Evolutionary conservation across 495 filamentous ascomycete genomes (phyloP).

Genomic region (Penicillium fimorum): DNA sequence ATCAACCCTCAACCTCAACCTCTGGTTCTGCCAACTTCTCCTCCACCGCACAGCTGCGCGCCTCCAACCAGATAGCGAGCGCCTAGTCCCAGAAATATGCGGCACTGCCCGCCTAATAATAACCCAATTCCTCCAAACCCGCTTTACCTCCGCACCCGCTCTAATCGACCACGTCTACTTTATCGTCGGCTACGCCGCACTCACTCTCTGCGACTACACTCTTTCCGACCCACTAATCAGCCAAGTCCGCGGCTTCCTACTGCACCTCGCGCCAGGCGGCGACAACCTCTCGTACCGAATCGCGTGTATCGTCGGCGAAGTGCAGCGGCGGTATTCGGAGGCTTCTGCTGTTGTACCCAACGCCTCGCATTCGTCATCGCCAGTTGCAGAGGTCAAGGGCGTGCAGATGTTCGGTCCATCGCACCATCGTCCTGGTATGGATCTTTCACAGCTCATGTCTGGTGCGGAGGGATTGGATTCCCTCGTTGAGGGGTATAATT

Average conservation of each 20-base stretch:
- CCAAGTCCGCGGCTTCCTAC: conserved; percentile 38
- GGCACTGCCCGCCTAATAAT: conserved; percentile 38
- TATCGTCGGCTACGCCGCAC: conserved; percentile 40
- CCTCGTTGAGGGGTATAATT: conserved; percentile 26
- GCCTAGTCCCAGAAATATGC: conserved; percentile 31
- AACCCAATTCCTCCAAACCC: conserved; percentile 36
- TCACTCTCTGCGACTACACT: conserved; percentile 43
- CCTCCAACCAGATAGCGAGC: conserved; percentile 30
- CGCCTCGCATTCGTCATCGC: conserved; percentile 9
- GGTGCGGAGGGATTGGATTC: conserved; percentile 17
- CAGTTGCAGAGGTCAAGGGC: not conserved
- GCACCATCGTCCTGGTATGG: conserved; percentile 9
- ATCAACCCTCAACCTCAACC: conserved; percentile 37
- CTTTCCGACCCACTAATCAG: conserved; percentile 38
- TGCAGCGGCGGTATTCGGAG: conserved; percentile 30
- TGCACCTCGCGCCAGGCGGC: conserved; percentile 38
- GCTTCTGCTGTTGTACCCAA: conserved; percentile 15
- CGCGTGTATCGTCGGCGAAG: conserved; percentile 29
- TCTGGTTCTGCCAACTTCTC: conserved; percentile 43
- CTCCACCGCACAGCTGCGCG: conserved; percentile 37
- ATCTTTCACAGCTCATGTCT: conserved; percentile 25
- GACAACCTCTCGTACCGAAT: conserved; percentile 40
- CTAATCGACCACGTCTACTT: conserved; percentile 41
- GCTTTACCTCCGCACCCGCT: conserved; percentile 31
- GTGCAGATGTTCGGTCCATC: not conserved